Base-by-base conservation (phyloP, 2,329 filamentous ascomycete species). In the Paecilomyces dactylethromorphus region DNA sequence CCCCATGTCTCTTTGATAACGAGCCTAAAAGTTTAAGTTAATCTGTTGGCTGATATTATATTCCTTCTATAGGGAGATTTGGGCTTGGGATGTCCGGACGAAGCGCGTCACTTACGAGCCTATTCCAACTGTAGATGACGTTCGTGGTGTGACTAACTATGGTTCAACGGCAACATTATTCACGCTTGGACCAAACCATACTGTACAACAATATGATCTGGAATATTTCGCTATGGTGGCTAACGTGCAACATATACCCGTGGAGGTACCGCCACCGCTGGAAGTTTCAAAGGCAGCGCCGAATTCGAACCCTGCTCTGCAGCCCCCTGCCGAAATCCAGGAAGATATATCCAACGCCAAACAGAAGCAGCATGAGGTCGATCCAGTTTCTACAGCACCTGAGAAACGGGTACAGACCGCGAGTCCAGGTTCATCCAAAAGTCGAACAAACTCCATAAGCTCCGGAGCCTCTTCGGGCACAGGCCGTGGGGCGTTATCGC, bases 21-120 rank as follows among this genome's bases (percentile, higher is more conserved):
- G 7, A 45, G 39, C 39, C 4, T 45, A 18, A n/a, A 39, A 45
- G 2, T 8, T 18, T 45, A 45, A 45, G 2, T 8, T 6, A 10
- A 45, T 3, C 15, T 3, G 10, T 45, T 21, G 15, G 15, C 39
- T 45, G 39, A 45, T 3, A n/a, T n/a, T 13, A 8, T 18, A 8
- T 18, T 39, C 13, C n/a, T 18, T 18, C 8, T 21, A 56, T 63
- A 92, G 92, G 58, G 90, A 96, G 81, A 96, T 92, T 39, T 87
- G 90, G 67, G 89, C 92, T 59, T 99, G 94, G 93, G 94, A 99
- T 80, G 94, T 99, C 52, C 85, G 92, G 63, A 99, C 94, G n/a
- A 97, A 97, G 73, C 88, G 96, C 70, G 92, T 99, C 66, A 92
- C 91, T 2, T 95, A 87, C 74, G 92, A 97, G 68, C 83, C 85